Percentiles rank a stretch among this genome's conserved stretches.
These are phyloP conservation scores for Ganoderma meredithae DNA, from an alignment of 1,284 basidiomycete species.

Conservation along the genomic window DNA sequence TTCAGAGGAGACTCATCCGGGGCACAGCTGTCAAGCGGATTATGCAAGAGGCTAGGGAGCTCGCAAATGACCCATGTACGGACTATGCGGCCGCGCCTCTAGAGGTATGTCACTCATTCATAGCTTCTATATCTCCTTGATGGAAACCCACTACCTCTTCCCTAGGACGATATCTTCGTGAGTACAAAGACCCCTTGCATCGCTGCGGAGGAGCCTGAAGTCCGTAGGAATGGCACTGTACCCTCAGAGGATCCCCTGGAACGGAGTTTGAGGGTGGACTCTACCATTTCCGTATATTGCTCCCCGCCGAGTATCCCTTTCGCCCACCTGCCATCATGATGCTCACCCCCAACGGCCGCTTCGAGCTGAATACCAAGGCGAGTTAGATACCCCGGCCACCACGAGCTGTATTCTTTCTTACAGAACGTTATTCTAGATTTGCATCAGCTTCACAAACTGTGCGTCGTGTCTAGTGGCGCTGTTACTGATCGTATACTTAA, in stretches of 20 bases:
- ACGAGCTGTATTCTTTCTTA: background rate
- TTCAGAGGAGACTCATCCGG: constrained; percentile 15
- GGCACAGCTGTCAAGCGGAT: constrained; percentile 87
- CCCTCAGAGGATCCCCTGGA: constrained; percentile 85
- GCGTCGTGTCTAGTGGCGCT: constrained; percentile 38
- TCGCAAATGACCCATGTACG: constrained; percentile 80
- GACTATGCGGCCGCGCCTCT: constrained; percentile 89
- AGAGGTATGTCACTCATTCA: constrained; percentile 64
- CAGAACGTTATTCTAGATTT: constrained; percentile 66
- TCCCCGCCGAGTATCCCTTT: constrained; percentile 95
- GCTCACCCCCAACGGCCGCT: constrained; percentile 94
- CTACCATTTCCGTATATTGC: constrained; percentile 91
- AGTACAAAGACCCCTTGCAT: constrained; percentile 40
- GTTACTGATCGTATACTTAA: constrained; percentile 19
- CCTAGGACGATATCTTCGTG: constrained; percentile 84
- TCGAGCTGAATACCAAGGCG: constrained; percentile 97
- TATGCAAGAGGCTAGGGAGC: constrained; percentile 93
- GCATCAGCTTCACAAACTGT: constrained; percentile 93
- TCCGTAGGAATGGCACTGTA: constrained; percentile 95
- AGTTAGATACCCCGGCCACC: constrained; percentile 36
- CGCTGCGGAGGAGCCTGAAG: constrained; percentile 34
- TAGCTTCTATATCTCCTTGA: constrained; percentile 13
- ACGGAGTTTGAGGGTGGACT: constrained; percentile 92
- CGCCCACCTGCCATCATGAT: constrained; percentile 94
- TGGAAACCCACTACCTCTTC: constrained; percentile 17